phyloP scores from a whole-genome alignment of 108 stramenopile genomes.

The Epithemia pelagica region DNA sequence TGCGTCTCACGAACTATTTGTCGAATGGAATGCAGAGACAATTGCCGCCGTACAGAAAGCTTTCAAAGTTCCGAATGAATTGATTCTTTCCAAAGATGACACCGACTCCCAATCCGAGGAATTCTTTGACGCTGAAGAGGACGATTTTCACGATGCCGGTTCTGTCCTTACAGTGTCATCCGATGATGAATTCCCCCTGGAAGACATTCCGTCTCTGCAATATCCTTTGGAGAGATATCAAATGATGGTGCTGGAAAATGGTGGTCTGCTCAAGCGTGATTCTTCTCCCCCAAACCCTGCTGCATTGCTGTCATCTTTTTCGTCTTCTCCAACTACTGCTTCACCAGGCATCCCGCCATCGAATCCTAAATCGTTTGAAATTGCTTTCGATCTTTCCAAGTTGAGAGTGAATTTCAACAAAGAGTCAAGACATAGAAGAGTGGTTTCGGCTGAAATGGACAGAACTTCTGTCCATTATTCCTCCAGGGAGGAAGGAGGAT shows the following conservation, averaged over 20 bases:
- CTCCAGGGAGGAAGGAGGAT: constrained; percentile 36
- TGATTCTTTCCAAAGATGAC: neutral
- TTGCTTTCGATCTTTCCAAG: constrained; percentile 46
- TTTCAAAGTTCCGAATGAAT: constrained; percentile 22
- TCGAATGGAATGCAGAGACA: constrained; percentile 82
- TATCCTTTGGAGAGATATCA: neutral
- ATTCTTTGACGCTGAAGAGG: constrained; percentile 56
- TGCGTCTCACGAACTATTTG: constrained; percentile 52
- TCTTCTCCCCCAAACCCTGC: neutral
- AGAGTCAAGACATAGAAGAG: constrained; percentile 47
- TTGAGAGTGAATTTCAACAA: constrained; percentile 66
- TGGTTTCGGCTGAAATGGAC: constrained; percentile 68
- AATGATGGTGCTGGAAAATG: neutral
- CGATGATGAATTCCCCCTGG: neutral
- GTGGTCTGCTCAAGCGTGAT: neutral
- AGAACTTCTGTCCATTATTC: constrained; percentile 30
- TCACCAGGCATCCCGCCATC: neutral
- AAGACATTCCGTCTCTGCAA: constrained; percentile 13
- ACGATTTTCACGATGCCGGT: constrained; percentile 20
- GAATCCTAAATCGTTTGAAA: constrained; percentile 11
- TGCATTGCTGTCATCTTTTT: neutral
- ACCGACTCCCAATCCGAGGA: neutral
- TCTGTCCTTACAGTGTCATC: constrained; percentile 4
- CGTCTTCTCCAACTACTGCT: neutral
- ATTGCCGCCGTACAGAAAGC: constrained; percentile 51